Evolutionary conservation across 2,329 filamentous ascomycete species (phyloP), one percentile per base, ranked within the genome.

Genomic region (Cladosporium sp.): DNA sequence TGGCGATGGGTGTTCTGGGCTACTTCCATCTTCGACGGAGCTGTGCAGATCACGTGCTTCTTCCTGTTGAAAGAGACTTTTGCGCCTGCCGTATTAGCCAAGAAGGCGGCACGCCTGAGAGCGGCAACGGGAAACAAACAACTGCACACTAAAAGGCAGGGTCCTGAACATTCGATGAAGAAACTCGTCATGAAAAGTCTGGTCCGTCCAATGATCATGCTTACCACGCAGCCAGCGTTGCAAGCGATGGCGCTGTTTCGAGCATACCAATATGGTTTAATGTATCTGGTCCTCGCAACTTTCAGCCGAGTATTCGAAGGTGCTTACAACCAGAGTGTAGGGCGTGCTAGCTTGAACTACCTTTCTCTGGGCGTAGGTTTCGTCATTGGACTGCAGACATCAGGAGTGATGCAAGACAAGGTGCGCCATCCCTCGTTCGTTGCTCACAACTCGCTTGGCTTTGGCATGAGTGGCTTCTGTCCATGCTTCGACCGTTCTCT

Each of bases 1-100:
- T 90, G 90, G 90, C 78, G 90, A 63, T 94, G 89, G 89, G 78
- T 93, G 0, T 93, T 93, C 76, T 92, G 88, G 87, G 83, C 94
- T 64, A 89, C 92, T 66, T 77, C 92, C 9, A 94, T 95, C 65
- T 70, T 93, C 22, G 77, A 87, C 39, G 84, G 78, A 13, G 68
- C 85, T 34, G 82, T 88, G 60, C 92, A 88, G 84, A 57, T 88
- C 13, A 70, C 91, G 58, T 91, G 92, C 70, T 86, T 88, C 37
- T 79, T 84, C 63, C 77, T 86, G 56, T 75, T 84, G 1, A 78
- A 77, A 59, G 86, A 88, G 66, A 87, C 85, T 2, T 88, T 87
- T 68, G 80, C 78, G 0, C 84, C 85, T 0, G 81, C 80, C n/a
- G 77, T 90, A 3, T 78, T 89, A 1, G 70, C 75, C 12, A 72